Evolutionary conservation across 495 filamentous ascomycete species (phyloP).

Genomic region (Penicillium salamii): DNA sequence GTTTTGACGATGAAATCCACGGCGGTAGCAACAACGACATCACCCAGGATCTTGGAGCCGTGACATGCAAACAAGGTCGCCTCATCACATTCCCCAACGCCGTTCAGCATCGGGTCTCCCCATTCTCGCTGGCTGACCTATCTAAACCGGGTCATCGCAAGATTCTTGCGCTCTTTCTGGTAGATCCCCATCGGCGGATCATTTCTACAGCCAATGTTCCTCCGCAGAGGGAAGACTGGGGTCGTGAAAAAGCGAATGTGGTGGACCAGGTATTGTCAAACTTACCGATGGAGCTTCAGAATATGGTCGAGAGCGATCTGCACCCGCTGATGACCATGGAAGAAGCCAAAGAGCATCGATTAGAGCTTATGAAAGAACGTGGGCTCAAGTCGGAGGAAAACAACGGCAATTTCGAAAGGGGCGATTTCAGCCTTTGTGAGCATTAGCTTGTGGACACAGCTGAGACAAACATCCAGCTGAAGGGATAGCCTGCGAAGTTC

Average conservation of each 20-base stretch:
- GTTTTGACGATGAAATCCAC: slow-evolving; percentile 6
- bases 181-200: slow-evolving; percentile 52
- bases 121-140: slow-evolving; percentile 48
- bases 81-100: slow-evolving; percentile 34
- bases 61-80: slow-evolving; percentile 28
- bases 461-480: too few species aligned
- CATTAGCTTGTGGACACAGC: too few species aligned
- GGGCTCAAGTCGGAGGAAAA: slow-evolving; percentile 9
- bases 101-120: slow-evolving; percentile 51
- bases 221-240: slow-evolving; percentile 48
- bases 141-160: slow-evolving; percentile 54
- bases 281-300: slow-evolving; percentile 10
- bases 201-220: slow-evolving; percentile 57
- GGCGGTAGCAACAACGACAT: background rate
- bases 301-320: slow-evolving; percentile 19
- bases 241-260: slow-evolving; percentile 5
- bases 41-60: slow-evolving; percentile 36
- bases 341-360: slow-evolving; percentile 43
- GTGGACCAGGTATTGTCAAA: background rate
- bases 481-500: too few species aligned
- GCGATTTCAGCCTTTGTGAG: slow-evolving; percentile 23
- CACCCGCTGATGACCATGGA: slow-evolving; percentile 37
- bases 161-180: slow-evolving; percentile 56
- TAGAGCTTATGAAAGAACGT: slow-evolving; percentile 51
- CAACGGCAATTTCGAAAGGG: slow-evolving; percentile 18